A percentile compares a stretch with the other conserved stretches of the same genome.
These are phyloP conservation scores for Xylaria polymorpha DNA, from an alignment of 2,329 filamentous ascomycete genomes.

Conservation along the genomic window DNA sequence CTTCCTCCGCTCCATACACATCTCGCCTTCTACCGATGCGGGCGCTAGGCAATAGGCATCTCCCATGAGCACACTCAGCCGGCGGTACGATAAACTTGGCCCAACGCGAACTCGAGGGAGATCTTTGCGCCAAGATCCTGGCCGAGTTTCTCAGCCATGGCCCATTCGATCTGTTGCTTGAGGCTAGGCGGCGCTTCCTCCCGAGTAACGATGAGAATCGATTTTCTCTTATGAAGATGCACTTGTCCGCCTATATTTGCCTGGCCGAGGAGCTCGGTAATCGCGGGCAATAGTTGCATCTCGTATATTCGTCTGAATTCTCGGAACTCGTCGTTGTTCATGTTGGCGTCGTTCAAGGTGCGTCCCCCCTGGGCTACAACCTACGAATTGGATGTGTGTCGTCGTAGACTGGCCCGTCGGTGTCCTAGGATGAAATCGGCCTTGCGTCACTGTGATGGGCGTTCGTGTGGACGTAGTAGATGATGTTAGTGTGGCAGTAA, in stretches of 20 bases:
- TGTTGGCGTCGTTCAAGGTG: neutral
- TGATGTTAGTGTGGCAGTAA: neutral
- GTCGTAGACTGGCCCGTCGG: neutral
- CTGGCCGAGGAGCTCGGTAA: neutral
- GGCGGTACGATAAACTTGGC: constrained; percentile 6
- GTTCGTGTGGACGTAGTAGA: neutral
- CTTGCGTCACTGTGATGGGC: neutral
- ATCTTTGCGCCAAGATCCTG: constrained; percentile 19
- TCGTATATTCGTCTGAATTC: constrained; percentile 20
- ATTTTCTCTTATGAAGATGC: constrained; percentile 5
- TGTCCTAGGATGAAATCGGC: neutral
- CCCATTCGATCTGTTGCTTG: constrained; percentile 11
- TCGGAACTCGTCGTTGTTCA: constrained; percentile 10
- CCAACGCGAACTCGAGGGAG: constrained; percentile 8
- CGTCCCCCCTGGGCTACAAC: neutral
- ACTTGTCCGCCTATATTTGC: constrained; percentile 16
- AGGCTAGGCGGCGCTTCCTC: constrained; percentile 9
- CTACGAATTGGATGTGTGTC: neutral
- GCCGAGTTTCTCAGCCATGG: neutral
- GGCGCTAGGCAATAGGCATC: neutral
- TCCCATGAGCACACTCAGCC: neutral
- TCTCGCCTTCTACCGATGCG: neutral
- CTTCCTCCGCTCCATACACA: neutral
- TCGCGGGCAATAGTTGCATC: constrained; percentile 9
- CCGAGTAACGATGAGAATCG: constrained; percentile 13